A percentile compares a stretch with the other conserved stretches of the same genome.
phyloP scores from a whole-genome alignment of 1,139 yeast genomes.

The Tardiomyces depauwii region DNA sequence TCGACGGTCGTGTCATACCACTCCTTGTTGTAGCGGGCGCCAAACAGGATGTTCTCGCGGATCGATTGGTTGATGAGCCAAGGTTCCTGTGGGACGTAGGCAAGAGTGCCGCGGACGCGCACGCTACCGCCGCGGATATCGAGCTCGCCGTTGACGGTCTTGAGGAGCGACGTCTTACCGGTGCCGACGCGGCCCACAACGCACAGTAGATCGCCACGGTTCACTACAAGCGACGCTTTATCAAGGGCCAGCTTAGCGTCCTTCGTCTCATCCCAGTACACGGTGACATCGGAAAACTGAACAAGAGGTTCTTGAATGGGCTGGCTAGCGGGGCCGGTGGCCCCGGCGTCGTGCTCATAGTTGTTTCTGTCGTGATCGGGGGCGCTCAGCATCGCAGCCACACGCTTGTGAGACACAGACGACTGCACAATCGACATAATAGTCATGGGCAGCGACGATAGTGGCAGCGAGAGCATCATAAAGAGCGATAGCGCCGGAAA shows the following conservation, averaged over 20 bases:
- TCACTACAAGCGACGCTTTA: conserved; percentile 41
- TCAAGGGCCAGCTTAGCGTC: conserved; percentile 36
- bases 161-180: conserved; percentile 65
- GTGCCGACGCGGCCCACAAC: conserved; percentile 76
- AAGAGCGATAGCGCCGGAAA: conserved; percentile 61
- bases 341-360: conserved; percentile 1
- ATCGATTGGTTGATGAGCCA: conserved; percentile 75
- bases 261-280: conserved; percentile 33
- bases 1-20: conserved; percentile 58
- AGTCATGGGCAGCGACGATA: conserved; percentile 35
- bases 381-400: conserved; percentile 38
- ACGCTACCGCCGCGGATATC: conserved; percentile 37
- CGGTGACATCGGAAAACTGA: conserved; percentile 33
- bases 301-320: conserved; percentile 14
- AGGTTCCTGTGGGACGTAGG: conserved; percentile 73
- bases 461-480: conserved; percentile 47
- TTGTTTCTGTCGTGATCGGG: conserved; percentile 29
- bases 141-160: conserved; percentile 51
- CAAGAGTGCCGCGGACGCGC: conserved; percentile 51
- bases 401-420: conserved; percentile 47
- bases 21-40: conserved; percentile 57
- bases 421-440: conserved; percentile 44
- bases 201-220: conserved; percentile 53
- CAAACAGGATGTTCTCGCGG: conserved; percentile 69
- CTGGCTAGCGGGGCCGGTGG: neutral